Evolutionary conservation across 106 monocot genomes (phyloP).

Genomic region (Allium fistulosum): DNA sequence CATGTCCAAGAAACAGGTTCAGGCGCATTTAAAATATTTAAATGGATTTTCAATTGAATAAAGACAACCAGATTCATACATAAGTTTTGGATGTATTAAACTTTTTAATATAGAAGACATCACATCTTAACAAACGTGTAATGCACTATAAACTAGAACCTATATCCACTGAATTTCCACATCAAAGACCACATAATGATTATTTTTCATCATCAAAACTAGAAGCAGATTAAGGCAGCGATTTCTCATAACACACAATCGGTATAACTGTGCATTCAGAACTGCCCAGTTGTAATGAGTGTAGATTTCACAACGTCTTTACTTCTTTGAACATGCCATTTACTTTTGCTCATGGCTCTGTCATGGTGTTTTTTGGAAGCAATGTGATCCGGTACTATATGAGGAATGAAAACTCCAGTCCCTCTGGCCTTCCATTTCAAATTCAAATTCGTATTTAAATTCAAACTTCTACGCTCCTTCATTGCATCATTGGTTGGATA

Average conservation of each 20-base stretch:
- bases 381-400: background rate
- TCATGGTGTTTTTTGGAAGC: too few species aligned
- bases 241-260: background rate
- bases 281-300: background rate
- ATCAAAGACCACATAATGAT: too few species aligned
- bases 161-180: too few species aligned
- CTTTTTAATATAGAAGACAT: too few species aligned
- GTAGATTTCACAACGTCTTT: background rate
- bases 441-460: background rate
- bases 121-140: too few species aligned
- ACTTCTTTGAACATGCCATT: background rate
- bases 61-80: too few species aligned
- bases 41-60: too few species aligned
- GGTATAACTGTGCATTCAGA: background rate
- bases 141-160: too few species aligned
- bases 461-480: background rate
- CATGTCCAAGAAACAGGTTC: too few species aligned
- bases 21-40: too few species aligned
- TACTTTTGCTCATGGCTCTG: background rate
- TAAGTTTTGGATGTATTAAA: too few species aligned
- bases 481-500: background rate
- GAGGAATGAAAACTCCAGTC: conserved; percentile 5
- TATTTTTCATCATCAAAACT: background rate
- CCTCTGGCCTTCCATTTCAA: background rate
- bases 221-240: background rate